A percentile compares a stretch with the other conserved stretches of the same genome.
Evolutionary conservation across 768 basidiomycete species (phyloP).

Genomic region (Lentinus tigrinus): DNA sequence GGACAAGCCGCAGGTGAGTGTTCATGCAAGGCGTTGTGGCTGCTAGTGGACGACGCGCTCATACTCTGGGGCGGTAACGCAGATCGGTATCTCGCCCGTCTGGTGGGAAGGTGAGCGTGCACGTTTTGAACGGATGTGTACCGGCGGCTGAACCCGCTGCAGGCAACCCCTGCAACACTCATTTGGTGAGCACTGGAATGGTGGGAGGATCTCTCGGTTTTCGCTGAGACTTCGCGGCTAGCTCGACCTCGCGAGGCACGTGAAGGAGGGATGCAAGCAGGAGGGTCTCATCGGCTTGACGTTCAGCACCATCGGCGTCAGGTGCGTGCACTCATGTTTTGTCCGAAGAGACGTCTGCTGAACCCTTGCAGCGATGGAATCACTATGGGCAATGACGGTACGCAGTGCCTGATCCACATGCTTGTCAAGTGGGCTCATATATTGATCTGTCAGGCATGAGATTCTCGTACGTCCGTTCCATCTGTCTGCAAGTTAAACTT

Average conservation of each 20-base stretch:
- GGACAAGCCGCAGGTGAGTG: conserved; percentile 73
- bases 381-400: conserved; percentile 87
- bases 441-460: conserved; percentile 64
- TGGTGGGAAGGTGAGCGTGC: conserved; percentile 83
- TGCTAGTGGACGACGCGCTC: not conserved
- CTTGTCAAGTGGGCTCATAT: not conserved
- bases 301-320: conserved; percentile 85
- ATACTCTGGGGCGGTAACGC: conserved; percentile 5
- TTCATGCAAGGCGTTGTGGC: not conserved
- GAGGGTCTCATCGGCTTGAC: conserved; percentile 80
- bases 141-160: conserved; percentile 1
- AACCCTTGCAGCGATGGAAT: conserved; percentile 65
- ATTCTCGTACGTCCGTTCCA: conserved; percentile 61
- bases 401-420: conserved; percentile 17
- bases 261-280: conserved; percentile 80
- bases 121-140: conserved; percentile 13
- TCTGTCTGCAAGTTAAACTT: not conserved
- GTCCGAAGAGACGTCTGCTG: too few species aligned
- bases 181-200: conserved; percentile 50
- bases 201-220: too few species aligned
- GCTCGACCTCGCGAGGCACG: conserved; percentile 76
- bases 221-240: conserved; percentile 25
- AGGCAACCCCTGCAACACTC: conserved; percentile 87
- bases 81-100: conserved; percentile 86
- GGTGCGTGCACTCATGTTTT: conserved; percentile 39